Percentiles rank a stretch among this genome's conserved stretches.
phyloP scores from a whole-genome alignment of 1,284 basidiomycete genomes.

The Sporisorium scitamineum region DNA sequence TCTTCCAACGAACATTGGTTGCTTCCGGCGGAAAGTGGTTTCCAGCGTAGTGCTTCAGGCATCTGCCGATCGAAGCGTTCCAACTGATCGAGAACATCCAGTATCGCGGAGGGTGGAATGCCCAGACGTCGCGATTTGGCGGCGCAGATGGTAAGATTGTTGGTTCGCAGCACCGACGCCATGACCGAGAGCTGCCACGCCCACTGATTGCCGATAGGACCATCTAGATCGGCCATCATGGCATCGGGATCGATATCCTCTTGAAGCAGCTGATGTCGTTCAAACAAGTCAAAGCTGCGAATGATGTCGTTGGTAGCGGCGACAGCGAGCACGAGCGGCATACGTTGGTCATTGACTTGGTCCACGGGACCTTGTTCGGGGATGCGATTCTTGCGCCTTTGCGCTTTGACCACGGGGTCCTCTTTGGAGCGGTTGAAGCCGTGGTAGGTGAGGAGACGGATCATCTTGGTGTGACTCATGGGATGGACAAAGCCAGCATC shows the following conservation, averaged over 20 bases:
- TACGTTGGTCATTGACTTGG: conserved; percentile 39
- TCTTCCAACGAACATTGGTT: conserved; percentile 3
- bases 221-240: conserved; percentile 25
- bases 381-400: conserved; percentile 19
- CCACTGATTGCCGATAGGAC: conserved; percentile 34
- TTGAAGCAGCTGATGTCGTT: conserved; percentile 38
- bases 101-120: conserved; percentile 30
- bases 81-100: conserved; percentile 39
- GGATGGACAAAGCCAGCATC: conserved; percentile 41
- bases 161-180: conserved; percentile 35
- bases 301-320: conserved; percentile 37
- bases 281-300: conserved; percentile 37
- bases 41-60: conserved; percentile 36
- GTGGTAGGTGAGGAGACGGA: conserved; percentile 35
- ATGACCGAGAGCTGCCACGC: conserved; percentile 36
- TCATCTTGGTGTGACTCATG: conserved; percentile 45
- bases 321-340: conserved; percentile 37
- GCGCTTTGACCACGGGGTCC: conserved; percentile 35
- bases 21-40: neutral
- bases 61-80: conserved; percentile 40
- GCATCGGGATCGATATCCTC: conserved; percentile 45
- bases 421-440: conserved; percentile 44
- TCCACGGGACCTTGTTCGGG: conserved; percentile 8
- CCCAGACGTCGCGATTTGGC: conserved; percentile 38
- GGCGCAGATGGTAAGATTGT: conserved; percentile 35